Conservation (phyloP, 2,329 filamentous ascomycete species). For the Penicillium sp. region DNA sequence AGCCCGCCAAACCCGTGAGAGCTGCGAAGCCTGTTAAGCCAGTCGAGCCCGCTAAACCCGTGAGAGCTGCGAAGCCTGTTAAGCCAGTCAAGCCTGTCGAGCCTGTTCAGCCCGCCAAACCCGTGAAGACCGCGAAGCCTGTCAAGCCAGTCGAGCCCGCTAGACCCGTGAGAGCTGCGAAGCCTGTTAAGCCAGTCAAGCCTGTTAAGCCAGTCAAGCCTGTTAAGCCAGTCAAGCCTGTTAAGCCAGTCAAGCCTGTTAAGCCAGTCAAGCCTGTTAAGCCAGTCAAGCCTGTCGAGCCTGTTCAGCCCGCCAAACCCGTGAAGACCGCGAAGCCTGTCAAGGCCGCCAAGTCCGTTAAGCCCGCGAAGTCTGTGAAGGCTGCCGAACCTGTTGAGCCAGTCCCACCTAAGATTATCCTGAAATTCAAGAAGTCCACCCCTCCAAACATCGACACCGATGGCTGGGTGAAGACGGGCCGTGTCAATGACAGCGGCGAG, state of each 20-base stretch:
- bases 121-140: too few relatives aligned
- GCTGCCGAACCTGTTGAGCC: background rate
- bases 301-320: too few relatives aligned
- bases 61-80: background rate
- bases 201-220: too few relatives aligned
- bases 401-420: background rate
- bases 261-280: too few relatives aligned
- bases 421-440: background rate
- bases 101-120: background rate
- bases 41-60: background rate
- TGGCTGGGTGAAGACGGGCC: conserved; percentile 15
- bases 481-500: conserved; percentile 14
- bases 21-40: background rate
- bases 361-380: background rate
- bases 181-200: too few relatives aligned
- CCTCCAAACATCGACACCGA: background rate
- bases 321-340: too few relatives aligned
- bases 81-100: background rate
- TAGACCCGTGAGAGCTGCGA: too few relatives aligned
- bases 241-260: too few relatives aligned
- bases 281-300: too few relatives aligned
- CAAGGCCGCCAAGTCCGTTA: background rate
- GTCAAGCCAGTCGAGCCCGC: too few relatives aligned
- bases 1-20: too few relatives aligned
- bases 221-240: too few relatives aligned